phyloP scores from a whole-genome alignment of 495 filamentous ascomycete species.

The Hyaloscypha bicolor region DNA sequence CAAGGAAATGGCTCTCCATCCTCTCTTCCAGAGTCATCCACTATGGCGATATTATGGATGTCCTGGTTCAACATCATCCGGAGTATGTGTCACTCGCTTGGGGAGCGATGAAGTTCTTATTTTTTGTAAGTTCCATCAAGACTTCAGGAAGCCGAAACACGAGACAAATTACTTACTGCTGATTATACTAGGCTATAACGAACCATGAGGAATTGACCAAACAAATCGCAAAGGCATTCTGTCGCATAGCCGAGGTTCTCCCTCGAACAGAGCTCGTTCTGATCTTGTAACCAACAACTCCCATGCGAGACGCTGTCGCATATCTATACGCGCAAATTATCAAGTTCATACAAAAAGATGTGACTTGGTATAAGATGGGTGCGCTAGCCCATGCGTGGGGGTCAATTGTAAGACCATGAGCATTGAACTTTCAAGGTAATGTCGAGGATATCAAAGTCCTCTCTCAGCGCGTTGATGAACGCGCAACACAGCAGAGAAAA shows the following conservation, averaged over 20 bases:
- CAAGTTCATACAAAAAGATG: slow-evolving; percentile 34
- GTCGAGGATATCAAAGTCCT: slow-evolving; percentile 27
- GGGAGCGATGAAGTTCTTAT: slow-evolving; percentile 37
- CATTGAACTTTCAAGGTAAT: slow-evolving; percentile 32
- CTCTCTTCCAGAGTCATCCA: slow-evolving; percentile 24
- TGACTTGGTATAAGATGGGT: slow-evolving; percentile 37
- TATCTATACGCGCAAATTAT: slow-evolving; percentile 38
- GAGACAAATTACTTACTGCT: not conserved
- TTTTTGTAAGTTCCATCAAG: slow-evolving; percentile 24
- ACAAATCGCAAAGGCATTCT: slow-evolving; percentile 34
- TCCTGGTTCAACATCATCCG: slow-evolving; percentile 36
- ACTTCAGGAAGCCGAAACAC: not conserved
- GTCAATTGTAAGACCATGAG: slow-evolving; percentile 29
- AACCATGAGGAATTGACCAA: slow-evolving; percentile 34
- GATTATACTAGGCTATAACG: slow-evolving; percentile 14
- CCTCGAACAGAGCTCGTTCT: slow-evolving; percentile 35
- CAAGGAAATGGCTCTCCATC: slow-evolving; percentile 16
- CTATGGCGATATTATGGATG: slow-evolving; percentile 28
- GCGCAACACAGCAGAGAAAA: slow-evolving; percentile 5
- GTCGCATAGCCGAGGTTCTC: slow-evolving; percentile 35
- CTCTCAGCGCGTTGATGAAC: slow-evolving; percentile 16
- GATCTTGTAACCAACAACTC: slow-evolving; percentile 37
- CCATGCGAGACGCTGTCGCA: slow-evolving; percentile 34
- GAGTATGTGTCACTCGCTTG: too few species aligned
- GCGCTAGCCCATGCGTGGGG: slow-evolving; percentile 24